Base-by-base conservation (phyloP, 192 early-diverging fungal genomes). In the Mortierella antarctica region DNA sequence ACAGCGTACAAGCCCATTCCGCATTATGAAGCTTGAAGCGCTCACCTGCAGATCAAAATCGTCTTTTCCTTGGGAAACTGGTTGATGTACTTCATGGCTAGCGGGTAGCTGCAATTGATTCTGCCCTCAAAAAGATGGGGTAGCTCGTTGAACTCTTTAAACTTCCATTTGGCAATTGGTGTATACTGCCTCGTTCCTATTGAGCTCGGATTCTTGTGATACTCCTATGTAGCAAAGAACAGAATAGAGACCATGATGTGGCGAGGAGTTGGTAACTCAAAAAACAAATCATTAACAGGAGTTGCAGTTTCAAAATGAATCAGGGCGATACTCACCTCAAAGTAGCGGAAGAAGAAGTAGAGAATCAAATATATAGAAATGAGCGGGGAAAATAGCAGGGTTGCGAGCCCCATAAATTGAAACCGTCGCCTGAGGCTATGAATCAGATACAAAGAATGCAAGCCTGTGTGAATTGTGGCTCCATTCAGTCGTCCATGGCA, bases 101-200 rank as follows among this genome's bases (percentile, higher is more conserved):
- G 75, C 12, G 88, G 87, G 76, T 95, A 90, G 23, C 93, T 94
- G 0, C 88, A 63, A 66, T 91, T 90, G 18, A 98, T 82, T 13
- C 98, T 91, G 23, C 80, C 76, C 44, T 92, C 82, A 75, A 98
- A 97, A 18, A 93, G 66, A 80, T 99, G 96, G 1, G 97, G 95
- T 18, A 98, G 86, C 77, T 99, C 98, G 83, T 99, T 99, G 73
- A 98, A 98, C 84, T 98, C 96, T 60, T 97, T 91, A 68, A 99
- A 94, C 80, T 94, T 95, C 96, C 95, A 99, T 40, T 88, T 85
- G 5, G 97, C 97, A 61, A 94, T 89, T 9, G 92, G 92, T 1
- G 96, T 91, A 65, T 96, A 99, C 10, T 88, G 85, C 45, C 98
- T 91, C 18, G 92, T 92, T 11, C 88, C 90, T 47, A 98, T 83